Evolutionary conservation across 176 grass and related monocot species (phyloP).

Genomic region (Paspalum notatum): DNA sequence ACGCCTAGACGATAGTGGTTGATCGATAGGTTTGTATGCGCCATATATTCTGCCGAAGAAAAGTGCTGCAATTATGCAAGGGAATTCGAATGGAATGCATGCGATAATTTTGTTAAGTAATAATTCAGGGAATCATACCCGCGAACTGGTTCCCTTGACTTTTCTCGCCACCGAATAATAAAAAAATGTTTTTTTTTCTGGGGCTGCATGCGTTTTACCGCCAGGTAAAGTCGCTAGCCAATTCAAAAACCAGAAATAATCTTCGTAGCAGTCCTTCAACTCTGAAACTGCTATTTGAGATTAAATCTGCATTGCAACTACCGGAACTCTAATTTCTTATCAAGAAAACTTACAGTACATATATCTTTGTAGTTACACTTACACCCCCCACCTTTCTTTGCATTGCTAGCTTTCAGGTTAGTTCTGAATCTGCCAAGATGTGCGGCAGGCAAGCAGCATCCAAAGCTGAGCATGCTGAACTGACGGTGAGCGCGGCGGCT

Average conservation of each 20-base stretch:
- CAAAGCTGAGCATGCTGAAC: background rate
- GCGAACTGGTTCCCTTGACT: slow-evolving; percentile 37
- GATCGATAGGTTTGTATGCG: no score
- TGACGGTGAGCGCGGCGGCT: background rate
- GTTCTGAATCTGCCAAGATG: slow-evolving; percentile 18
- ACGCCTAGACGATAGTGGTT: no score
- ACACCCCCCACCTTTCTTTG: background rate
- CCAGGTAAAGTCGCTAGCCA: background rate
- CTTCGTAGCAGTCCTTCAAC: background rate
- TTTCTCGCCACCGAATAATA: background rate
- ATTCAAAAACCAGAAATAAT: no score
- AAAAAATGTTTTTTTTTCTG: background rate
- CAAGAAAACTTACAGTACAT: no score
- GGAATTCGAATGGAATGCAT: slow-evolving; percentile 48
- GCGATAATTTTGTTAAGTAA: slow-evolving; percentile 29
- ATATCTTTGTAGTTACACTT: no score
- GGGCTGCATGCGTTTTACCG: background rate
- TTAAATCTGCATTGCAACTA: background rate
- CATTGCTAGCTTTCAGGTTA: background rate
- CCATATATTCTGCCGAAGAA: slow-evolving; percentile 31
- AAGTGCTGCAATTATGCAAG: slow-evolving; percentile 37
- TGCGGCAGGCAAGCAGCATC: slow-evolving; percentile 3
- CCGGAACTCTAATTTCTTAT: no score
- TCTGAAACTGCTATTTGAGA: background rate
- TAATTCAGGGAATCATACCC: slow-evolving; percentile 42